Base-by-base conservation (phyloP, 805 yeast genomes). In the Priceomyces castillae region DNA sequence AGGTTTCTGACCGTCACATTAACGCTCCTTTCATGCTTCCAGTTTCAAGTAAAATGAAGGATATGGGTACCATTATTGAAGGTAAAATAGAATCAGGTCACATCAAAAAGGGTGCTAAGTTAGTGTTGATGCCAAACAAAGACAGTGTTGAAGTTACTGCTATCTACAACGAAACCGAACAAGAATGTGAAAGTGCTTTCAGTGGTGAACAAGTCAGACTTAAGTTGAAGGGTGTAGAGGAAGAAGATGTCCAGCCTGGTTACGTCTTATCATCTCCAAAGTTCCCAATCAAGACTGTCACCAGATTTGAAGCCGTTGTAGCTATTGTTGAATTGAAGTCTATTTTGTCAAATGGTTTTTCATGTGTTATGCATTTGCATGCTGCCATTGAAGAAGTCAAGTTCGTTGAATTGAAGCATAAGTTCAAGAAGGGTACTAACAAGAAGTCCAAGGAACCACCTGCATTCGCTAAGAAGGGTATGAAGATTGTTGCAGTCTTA, bases 11-110 rank as follows among this genome's bases (percentile, higher is more conserved):
- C 69, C 88, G 99, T 71, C 87, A 82, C 60, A 74, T 89, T 59
- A 87, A 86, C 61, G 97, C 92, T 38, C 97, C 99, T 54, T 94
- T 94, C 75, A 90, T 94, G 98, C 75, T 94, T 57, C 99, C 99
- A 46, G 78, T 94, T 54, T 80, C 95, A 20, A 87, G 94, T 56
- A 94, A 94, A 71, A 86, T 90, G 86, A 90, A 88, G 68, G 99
- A 94, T 65, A 74, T 94, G 74, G 99, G 99, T 67, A 90, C 98
- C 40, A 82, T 94, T 51, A 94, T 94, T 42, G 99, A 94, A 71
- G 99, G 99, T 69, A 94, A 94, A 76, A 86, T 94, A 61, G 99
- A 90, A 74, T 83, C 95, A 44, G 99, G 99, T 40, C 90, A 86
- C 59, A 77, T 92, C 53, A 87, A 82, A 73, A 90, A 87, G 73